These are phyloP conservation scores for Cantharellus cinnabarinus DNA, from an alignment of 768 basidiomycete species.

Conservation along the genomic window DNA sequence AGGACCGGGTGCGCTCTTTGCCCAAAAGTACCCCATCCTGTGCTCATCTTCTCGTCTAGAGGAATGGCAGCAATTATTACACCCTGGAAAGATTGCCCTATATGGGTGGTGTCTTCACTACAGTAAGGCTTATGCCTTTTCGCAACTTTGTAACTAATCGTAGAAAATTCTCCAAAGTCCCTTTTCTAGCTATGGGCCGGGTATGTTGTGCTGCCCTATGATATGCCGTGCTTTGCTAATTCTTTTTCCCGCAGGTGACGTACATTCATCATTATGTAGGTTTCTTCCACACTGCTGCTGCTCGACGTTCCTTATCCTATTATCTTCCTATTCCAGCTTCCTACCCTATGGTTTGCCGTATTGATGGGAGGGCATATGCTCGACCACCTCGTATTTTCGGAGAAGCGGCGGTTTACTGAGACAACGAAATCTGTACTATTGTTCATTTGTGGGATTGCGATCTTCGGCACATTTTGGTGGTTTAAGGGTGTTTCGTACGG, in stretches of 20 bases:
- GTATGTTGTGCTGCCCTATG: conserved; percentile 19
- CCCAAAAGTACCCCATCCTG: background rate
- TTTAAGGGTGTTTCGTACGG: conserved; percentile 81
- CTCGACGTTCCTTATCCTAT: background rate
- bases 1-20: conserved; percentile 43
- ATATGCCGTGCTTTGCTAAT: background rate
- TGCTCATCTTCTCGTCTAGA: conserved; percentile 21
- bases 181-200: conserved; percentile 96
- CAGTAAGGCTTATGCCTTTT: conserved; percentile 26
- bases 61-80: conserved; percentile 89
- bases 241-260: conserved; percentile 23
- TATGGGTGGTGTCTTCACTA: conserved; percentile 87
- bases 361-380: conserved; percentile 77
- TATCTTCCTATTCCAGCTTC: conserved; percentile 32
- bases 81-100: conserved; percentile 79
- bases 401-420: conserved; percentile 31
- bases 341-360: conserved; percentile 92
- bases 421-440: conserved; percentile 57
- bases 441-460: conserved; percentile 31
- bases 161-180: conserved; percentile 30
- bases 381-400: conserved; percentile 83
- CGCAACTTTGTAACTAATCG: background rate
- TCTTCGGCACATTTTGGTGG: conserved; percentile 85
- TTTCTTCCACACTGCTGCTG: conserved; percentile 8
- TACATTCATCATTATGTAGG: conserved; percentile 91